phyloP scores from a whole-genome alignment of 2,329 filamentous ascomycete genomes.

The Stylonectria norvegica region DNA sequence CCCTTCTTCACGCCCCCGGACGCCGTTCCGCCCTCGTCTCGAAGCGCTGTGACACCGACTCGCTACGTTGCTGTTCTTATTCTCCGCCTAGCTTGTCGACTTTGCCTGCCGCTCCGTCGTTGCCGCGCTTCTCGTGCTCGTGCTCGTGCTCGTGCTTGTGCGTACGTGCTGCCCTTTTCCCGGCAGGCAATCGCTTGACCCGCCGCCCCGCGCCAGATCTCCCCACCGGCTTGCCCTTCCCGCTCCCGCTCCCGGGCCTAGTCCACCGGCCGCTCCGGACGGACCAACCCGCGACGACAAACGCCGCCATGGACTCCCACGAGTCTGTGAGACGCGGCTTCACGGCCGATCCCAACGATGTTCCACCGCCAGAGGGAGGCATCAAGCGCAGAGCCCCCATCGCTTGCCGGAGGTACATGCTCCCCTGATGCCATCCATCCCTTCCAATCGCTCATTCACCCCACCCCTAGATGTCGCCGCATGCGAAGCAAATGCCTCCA shows the following conservation, averaged over 20 bases:
- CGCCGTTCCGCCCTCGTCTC: too few relatives aligned
- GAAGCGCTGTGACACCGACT: too few relatives aligned
- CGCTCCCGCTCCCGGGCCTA: conserved; percentile 9
- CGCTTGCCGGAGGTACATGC: conserved; percentile 49
- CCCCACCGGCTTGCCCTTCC: conserved; percentile 13
- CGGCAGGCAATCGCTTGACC: conserved; percentile 20
- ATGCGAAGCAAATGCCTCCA: conserved; percentile 56
- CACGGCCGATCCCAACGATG: conserved; percentile 7
- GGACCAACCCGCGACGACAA: too few relatives aligned
- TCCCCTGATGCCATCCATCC: conserved; percentile 2
- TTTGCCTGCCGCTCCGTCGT: too few relatives aligned
- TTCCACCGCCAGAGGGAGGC: conserved; percentile 8
- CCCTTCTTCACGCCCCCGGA: too few relatives aligned
- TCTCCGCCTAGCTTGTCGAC: too few relatives aligned
- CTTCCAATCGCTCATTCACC: conserved; percentile 3
- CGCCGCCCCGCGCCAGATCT: conserved; percentile 7
- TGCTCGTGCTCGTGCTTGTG: not conserved
- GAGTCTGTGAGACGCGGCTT: too few relatives aligned
- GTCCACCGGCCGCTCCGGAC: too few relatives aligned
- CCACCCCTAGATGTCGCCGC: conserved; percentile 46
- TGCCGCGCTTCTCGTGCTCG: conserved; percentile 1
- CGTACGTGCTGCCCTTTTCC: too few relatives aligned
- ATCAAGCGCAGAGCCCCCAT: conserved; percentile 51
- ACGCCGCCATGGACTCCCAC: too few relatives aligned
- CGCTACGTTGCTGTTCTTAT: too few relatives aligned